These are phyloP conservation scores for Alternaria conjuncta DNA, from an alignment of 2,329 filamentous ascomycete genomes.

Conservation along the genomic window DNA sequence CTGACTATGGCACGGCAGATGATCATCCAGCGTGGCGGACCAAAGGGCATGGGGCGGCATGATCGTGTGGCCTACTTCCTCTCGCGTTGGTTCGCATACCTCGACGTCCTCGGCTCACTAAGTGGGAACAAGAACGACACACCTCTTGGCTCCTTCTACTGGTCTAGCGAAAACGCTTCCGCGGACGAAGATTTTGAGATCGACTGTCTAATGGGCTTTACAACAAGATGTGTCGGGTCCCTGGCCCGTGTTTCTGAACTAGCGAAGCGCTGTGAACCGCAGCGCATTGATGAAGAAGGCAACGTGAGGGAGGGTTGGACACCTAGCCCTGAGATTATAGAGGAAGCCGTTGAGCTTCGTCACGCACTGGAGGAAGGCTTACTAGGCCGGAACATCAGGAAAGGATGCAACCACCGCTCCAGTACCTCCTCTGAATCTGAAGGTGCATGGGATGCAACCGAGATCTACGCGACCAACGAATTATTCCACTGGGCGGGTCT, in stretches of 20 bases:
- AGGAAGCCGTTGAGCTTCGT: conserved; percentile 66
- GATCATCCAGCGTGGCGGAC: conserved; percentile 70
- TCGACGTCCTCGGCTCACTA: conserved; percentile 79
- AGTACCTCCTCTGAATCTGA: conserved; percentile 44
- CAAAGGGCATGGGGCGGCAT: conserved; percentile 59
- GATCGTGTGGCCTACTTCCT: conserved; percentile 72
- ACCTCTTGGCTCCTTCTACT: conserved; percentile 52
- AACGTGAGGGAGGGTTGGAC: conserved; percentile 63
- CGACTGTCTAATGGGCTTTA: conserved; percentile 83
- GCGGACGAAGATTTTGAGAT: conserved; percentile 71
- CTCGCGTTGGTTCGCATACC: conserved; percentile 81
- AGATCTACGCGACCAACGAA: conserved; percentile 75
- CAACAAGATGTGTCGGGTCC: conserved; percentile 71
- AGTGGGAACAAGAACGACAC: conserved; percentile 60
- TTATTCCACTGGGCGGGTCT: conserved; percentile 81
- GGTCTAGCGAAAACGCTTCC: conserved; percentile 52
- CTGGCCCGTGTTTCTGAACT: conserved; percentile 76
- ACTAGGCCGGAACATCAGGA: conserved; percentile 42
- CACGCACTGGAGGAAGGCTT: conserved; percentile 65
- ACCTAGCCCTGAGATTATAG: conserved; percentile 61
- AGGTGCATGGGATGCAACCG: conserved; percentile 63
- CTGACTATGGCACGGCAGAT: conserved; percentile 77
- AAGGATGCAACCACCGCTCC: conserved; percentile 53
- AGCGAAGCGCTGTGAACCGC: conserved; percentile 70
- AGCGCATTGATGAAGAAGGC: conserved; percentile 64